Conservation (phyloP, 2,329 filamentous ascomycete species). For the Hypoxylon sp. region DNA sequence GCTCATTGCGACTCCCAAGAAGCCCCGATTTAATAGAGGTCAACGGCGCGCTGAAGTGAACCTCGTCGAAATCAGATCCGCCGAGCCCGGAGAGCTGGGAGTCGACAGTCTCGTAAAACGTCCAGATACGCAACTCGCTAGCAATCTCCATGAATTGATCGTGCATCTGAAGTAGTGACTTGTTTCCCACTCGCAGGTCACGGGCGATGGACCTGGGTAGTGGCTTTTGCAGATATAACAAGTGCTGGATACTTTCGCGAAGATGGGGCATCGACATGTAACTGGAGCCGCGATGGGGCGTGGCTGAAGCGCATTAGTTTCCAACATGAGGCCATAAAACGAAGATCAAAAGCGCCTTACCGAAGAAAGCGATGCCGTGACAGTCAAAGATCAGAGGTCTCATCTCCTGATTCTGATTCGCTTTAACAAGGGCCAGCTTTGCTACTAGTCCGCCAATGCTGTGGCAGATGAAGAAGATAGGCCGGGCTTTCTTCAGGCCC, state of each 20-base stretch:
- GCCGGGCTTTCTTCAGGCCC: conserved; percentile 57
- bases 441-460: conserved; percentile 72
- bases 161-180: conserved; percentile 63
- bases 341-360: conserved; percentile 53
- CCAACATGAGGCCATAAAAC: conserved; percentile 24
- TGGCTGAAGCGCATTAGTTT: conserved; percentile 55
- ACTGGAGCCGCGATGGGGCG: conserved; percentile 73
- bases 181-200: conserved; percentile 64
- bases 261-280: conserved; percentile 71
- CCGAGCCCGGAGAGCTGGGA: conserved; percentile 65
- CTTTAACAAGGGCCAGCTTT: conserved; percentile 68
- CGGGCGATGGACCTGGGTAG: conserved; percentile 65
- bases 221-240: conserved; percentile 65
- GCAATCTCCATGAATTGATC: conserved; percentile 69
- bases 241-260: conserved; percentile 64
- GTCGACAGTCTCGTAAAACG: conserved; percentile 73
- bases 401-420: conserved; percentile 56
- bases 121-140: conserved; percentile 72
- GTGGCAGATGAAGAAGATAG: conserved; percentile 71
- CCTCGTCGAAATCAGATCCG: conserved; percentile 55
- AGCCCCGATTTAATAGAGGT: conserved; percentile 69
- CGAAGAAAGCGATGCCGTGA: conserved; percentile 72
- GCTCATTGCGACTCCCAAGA: conserved; percentile 64
- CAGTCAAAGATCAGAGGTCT: conserved; percentile 66
- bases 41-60: conserved; percentile 71